Evolutionary conservation across 2,329 filamentous ascomycete species (phyloP), one percentile per base, ranked within the genome.

Genomic region (Neoascochyta sp.): DNA sequence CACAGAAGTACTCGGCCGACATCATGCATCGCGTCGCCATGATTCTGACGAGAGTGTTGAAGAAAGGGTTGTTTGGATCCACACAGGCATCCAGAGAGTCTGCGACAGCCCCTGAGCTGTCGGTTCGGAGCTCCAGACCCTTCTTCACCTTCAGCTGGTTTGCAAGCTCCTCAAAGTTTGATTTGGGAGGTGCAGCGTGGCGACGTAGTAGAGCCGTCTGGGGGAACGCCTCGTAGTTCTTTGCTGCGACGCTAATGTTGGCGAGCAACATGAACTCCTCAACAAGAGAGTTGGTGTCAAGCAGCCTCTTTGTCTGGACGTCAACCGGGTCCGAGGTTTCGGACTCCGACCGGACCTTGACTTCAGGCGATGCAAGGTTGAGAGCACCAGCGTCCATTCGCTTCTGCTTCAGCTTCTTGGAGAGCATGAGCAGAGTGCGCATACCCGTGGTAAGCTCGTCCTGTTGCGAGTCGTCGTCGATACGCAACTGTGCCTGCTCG

Each of bases 181-280:
- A 88, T 57, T 90, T 90, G 6, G 92, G 92, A 3, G 93, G 92
- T 9, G 90, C 81, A 11, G 77, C 88, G 73, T 98, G 92, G 36
- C 92, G 85, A 41, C 90, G 86, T 10, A 98, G 78, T 50, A 98
- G 81, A 27, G 92, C 92, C 0, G 89, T 96, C 64, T 98, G 90
- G 0, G 92, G 90, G 65, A 95, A 96, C 3, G 88, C 81, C 27
- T 85, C 77, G 67, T 94, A 87, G 57, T 94, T 93, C 63, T 87
- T 90, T 45, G 80, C 76, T 5, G 90, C 92, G 16, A 98, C 93
- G 48, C 83, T 90, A 55, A 87, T 88, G 67, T 98, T 98, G 71
- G 92, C 93, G 61, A 96, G 84, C 57, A 98, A 73, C 92, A 98
- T 98, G 73, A 98, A 96, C 61, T 98, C 92, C 60, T 98, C 92